Percentiles rank a stretch among this genome's conserved stretches.
Conservation (phyloP, 106 monocot genomes). For the Dendrobium nobile region DNA sequence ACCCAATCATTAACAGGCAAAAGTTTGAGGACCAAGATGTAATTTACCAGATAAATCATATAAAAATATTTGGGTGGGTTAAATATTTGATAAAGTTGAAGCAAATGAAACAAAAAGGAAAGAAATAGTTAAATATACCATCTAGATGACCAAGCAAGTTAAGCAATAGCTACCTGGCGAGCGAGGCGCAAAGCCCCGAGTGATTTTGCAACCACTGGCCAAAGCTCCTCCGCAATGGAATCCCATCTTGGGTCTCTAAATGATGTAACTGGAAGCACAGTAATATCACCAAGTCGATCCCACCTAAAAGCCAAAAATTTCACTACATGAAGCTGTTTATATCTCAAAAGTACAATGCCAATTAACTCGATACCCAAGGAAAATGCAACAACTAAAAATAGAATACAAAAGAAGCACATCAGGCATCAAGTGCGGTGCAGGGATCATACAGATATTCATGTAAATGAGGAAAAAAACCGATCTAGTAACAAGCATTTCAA, state of each 20-base stretch:
- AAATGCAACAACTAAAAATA: neutral
- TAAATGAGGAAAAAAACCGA: neutral
- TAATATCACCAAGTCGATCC: conserved; percentile 91
- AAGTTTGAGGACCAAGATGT: neutral
- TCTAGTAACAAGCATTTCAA: neutral
- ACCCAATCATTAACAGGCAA: neutral
- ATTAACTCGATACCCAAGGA: neutral
- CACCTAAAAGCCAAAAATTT: conserved; percentile 44
- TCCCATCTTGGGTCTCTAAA: conserved; percentile 81
- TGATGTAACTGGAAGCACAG: conserved; percentile 77
- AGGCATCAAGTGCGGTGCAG: neutral
- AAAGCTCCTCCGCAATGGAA: conserved; percentile 61
- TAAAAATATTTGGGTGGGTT: neutral
- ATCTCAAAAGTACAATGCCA: neutral
- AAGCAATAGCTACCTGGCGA: conserved; percentile 58
- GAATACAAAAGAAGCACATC: neutral
- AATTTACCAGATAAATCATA: neutral
- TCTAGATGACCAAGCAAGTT: neutral
- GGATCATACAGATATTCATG: neutral
- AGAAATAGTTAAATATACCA: neutral
- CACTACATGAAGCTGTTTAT: neutral
- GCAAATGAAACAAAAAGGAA: neutral
- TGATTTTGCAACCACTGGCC: conserved; percentile 73
- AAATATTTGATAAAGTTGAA: neutral
- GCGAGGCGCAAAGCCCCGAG: conserved; percentile 78